phyloP scores from a whole-genome alignment of 1,139 yeast genomes.

The Magnusiomyces suaveolens region DNA sequence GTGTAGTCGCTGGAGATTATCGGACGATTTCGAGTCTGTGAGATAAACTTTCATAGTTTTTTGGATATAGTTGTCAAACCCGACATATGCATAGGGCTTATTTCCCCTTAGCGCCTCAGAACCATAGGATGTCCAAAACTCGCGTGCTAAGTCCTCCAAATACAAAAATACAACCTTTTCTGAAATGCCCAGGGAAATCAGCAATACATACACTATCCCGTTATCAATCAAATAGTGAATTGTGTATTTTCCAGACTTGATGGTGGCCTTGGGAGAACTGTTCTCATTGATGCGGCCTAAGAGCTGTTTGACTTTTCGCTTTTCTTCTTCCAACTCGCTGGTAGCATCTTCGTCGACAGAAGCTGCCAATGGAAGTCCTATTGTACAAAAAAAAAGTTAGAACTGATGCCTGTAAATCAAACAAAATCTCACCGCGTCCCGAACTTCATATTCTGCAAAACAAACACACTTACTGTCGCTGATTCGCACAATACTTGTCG shows the following conservation, averaged over 20 bases:
- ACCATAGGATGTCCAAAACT: slow-evolving; percentile 74
- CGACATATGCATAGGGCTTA: slow-evolving; percentile 77
- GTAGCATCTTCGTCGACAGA: slow-evolving; percentile 76
- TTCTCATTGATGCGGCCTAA: slow-evolving; percentile 68
- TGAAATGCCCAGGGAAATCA: slow-evolving; percentile 72
- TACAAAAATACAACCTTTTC: slow-evolving; percentile 84
- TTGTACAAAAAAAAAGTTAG: not conserved
- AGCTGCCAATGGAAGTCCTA: slow-evolving; percentile 84
- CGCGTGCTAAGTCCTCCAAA: slow-evolving; percentile 69
- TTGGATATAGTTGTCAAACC: slow-evolving; percentile 72
- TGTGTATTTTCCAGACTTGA: slow-evolving; percentile 62
- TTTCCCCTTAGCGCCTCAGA: slow-evolving; percentile 43
- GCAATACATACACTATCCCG: slow-evolving; percentile 59
- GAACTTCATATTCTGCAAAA: not conserved
- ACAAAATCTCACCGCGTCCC: not conserved
- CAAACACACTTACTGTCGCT: slow-evolving; percentile 25
- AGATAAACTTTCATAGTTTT: slow-evolving; percentile 78
- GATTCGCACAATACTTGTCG: slow-evolving; percentile 25
- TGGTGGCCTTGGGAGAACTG: slow-evolving; percentile 77
- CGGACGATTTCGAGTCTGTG: slow-evolving; percentile 87
- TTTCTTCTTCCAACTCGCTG: slow-evolving; percentile 53
- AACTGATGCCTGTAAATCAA: not conserved
- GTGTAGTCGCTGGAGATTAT: slow-evolving; percentile 76
- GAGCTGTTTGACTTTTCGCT: slow-evolving; percentile 73
- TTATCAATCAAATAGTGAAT: slow-evolving; percentile 44